Conservation (phyloP, 768 basidiomycete species). For the Tephrocybe sp. region DNA sequence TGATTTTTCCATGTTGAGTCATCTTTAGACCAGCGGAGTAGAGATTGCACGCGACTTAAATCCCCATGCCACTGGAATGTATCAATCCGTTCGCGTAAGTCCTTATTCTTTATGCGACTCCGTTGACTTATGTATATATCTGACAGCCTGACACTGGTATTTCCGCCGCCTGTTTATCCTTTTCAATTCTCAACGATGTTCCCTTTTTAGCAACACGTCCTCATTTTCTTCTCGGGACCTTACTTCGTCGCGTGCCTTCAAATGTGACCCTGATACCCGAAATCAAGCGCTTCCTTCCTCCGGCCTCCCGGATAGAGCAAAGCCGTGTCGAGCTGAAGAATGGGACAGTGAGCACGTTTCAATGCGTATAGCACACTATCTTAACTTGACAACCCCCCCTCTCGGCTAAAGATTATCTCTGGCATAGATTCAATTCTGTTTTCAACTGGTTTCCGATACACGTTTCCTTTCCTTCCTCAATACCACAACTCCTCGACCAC, state of each 20-base stretch:
- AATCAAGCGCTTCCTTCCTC: slow-evolving; percentile 35
- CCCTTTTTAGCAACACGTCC: neutral
- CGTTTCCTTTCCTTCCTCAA: slow-evolving; percentile 43
- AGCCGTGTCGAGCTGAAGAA: slow-evolving; percentile 36
- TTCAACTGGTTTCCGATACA: slow-evolving; percentile 42
- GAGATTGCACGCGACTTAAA: slow-evolving; percentile 38
- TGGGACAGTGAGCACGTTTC: too few species aligned
- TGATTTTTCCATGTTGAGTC: too few species aligned
- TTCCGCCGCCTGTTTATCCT: neutral
- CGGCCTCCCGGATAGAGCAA: slow-evolving; percentile 18
- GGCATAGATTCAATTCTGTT: slow-evolving; percentile 38
- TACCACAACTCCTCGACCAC: slow-evolving; percentile 25
- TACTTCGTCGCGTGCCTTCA: slow-evolving; percentile 23
- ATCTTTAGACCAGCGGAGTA: slow-evolving; percentile 31
- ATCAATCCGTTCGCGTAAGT: slow-evolving; percentile 7
- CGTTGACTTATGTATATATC: neutral
- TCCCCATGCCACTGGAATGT: slow-evolving; percentile 16
- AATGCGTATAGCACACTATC: too few species aligned
- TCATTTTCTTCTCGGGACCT: slow-evolving; percentile 9
- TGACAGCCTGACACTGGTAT: slow-evolving; percentile 3
- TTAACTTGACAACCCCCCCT: too few species aligned
- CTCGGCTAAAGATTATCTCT: slow-evolving; percentile 32
- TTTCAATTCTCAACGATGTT: neutral
- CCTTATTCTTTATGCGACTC: too few species aligned
- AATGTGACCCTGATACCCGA: slow-evolving; percentile 40